Conservation (phyloP, 2,329 filamentous ascomycete species). For the Fusarium zealandicum region DNA sequence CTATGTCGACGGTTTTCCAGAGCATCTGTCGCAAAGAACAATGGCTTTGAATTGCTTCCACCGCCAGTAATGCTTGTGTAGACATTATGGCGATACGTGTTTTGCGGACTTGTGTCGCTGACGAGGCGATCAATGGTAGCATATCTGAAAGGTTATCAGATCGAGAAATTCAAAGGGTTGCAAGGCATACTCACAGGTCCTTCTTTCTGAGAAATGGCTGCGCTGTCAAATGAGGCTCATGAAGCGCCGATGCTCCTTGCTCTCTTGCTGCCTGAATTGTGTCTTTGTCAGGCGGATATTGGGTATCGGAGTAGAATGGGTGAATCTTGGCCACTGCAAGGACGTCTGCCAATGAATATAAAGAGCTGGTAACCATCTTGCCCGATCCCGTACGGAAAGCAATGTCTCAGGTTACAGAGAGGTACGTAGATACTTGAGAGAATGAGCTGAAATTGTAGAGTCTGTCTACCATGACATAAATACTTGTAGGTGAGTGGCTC, state of each 20-base stretch:
- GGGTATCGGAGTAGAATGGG: slow-evolving; percentile 44
- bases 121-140: slow-evolving; percentile 45
- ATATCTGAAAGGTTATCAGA: slow-evolving; percentile 40
- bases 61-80: slow-evolving; percentile 54
- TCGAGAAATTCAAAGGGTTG: too few species aligned
- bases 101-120: slow-evolving; percentile 43
- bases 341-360: slow-evolving; percentile 42
- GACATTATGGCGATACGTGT: slow-evolving; percentile 47
- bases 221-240: neutral
- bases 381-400: neutral
- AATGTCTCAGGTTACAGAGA: neutral
- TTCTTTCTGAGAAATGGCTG: slow-evolving; percentile 36
- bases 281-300: slow-evolving; percentile 43
- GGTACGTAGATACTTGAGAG: neutral
- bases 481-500: neutral
- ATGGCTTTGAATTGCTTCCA: slow-evolving; percentile 40
- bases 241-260: neutral
- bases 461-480: neutral
- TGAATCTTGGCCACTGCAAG: slow-evolving; percentile 46
- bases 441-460: too few species aligned
- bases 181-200: slow-evolving; percentile 27
- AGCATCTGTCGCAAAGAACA: slow-evolving; percentile 52
- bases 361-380: slow-evolving; percentile 13
- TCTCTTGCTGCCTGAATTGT: slow-evolving; percentile 13
- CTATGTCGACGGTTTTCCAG: slow-evolving; percentile 53